phyloP scores from a whole-genome alignment of 306 rosid genomes.

The Erythrophleum fordii region DNA sequence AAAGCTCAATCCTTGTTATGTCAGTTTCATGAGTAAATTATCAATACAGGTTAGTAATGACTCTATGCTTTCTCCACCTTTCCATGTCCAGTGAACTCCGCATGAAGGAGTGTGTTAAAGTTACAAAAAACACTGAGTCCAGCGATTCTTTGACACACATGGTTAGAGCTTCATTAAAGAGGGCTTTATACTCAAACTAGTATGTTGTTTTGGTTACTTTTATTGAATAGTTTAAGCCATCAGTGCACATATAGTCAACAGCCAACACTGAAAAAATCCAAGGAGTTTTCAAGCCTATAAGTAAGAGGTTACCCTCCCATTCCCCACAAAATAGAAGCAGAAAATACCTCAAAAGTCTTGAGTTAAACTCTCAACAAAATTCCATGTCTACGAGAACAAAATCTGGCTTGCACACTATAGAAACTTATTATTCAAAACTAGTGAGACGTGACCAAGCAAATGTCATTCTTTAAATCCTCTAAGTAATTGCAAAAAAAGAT shows the following conservation, averaged over 20 bases:
- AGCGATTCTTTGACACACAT: neutral
- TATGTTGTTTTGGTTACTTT: neutral
- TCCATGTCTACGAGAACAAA: neutral
- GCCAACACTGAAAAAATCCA: neutral
- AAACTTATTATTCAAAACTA: conserved; percentile 14
- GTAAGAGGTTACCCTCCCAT: neutral
- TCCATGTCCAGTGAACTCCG: neutral
- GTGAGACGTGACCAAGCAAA: neutral
- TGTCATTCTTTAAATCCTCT: neutral
- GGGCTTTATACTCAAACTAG: neutral
- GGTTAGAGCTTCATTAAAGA: neutral
- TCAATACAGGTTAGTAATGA: neutral
- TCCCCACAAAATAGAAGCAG: neutral
- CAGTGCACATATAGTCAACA: neutral
- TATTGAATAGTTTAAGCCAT: neutral
- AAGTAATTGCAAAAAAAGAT: neutral
- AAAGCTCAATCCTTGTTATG: no score
- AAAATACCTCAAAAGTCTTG: neutral
- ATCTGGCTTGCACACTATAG: neutral
- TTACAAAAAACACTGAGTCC: neutral
- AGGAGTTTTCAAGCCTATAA: conserved; percentile 3
- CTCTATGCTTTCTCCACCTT: neutral
- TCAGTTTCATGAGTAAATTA: no score
- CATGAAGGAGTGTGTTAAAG: neutral
- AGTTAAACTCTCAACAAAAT: conserved; percentile 2